These are phyloP conservation scores for Hypoxylon cercidicola DNA, from an alignment of 495 filamentous ascomycete genomes.

Conservation along the genomic window DNA sequence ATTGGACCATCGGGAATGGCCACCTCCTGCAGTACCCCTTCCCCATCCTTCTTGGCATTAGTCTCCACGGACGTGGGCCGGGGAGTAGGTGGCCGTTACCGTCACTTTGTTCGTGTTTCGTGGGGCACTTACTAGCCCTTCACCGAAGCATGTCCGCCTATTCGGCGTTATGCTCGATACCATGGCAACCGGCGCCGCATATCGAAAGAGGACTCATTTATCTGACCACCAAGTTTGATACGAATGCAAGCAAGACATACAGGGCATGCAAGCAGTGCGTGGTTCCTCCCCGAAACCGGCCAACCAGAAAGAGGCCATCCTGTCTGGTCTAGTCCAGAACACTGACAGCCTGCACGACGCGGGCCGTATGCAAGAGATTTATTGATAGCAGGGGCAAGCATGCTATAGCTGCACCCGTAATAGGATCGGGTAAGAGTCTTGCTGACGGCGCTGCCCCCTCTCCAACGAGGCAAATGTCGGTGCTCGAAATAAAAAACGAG, in stretches of 20 bases:
- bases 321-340: constrained; percentile 23
- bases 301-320: constrained; percentile 3
- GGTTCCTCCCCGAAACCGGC: constrained; percentile 8
- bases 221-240: constrained; percentile 5
- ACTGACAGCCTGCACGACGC: constrained; percentile 18
- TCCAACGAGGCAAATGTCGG: constrained; percentile 17
- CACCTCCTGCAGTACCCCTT: background rate
- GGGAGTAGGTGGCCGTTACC: background rate
- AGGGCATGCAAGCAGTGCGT: constrained; percentile 11
- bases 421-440: constrained; percentile 29
- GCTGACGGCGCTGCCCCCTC: constrained; percentile 25
- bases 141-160: background rate
- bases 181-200: background rate
- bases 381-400: constrained; percentile 25
- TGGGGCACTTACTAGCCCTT: background rate
- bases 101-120: background rate
- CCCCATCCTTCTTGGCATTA: background rate
- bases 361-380: constrained; percentile 24
- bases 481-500: constrained; percentile 12
- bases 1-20: background rate
- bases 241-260: constrained; percentile 16
- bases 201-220: background rate
- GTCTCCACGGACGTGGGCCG: background rate
- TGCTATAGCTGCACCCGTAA: constrained; percentile 23
- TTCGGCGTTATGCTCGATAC: background rate